Evolutionary conservation across 108 stramenopile species (phyloP), one percentile per base, ranked within the genome.

Genomic region (Nitzschia sp.): DNA sequence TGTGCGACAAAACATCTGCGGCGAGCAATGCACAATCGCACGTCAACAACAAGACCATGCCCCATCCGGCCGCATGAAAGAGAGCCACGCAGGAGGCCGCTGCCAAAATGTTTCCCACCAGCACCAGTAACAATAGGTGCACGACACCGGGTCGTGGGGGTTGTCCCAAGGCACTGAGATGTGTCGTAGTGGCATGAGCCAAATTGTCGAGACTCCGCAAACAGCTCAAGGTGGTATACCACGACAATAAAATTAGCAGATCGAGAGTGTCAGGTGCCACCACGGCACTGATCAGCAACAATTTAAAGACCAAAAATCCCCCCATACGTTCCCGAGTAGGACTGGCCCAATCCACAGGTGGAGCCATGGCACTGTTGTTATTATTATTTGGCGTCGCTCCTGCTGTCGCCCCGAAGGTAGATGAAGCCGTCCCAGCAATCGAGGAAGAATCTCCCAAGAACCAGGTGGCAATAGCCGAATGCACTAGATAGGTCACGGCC

Each of bases 231-330:
- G 77, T 26, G 23, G 88, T 80, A 65, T 82, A 92, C 91, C 91
- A 92, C n/a, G 73, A 57, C 23, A 87, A 50, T 23, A 92, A 63
- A 26, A 89, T 83, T 53, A 92, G 62, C 30, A 89, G 67, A 61
- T 92, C 88, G 26, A 86, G 56, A 1, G 80, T 83, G 47, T 87
- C 88, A 19, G 88, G 84, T 60, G 77, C 75, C 52, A 87, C 73
- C 23, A 89, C 88, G 2, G 87, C 80, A 0, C 84, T 79, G 8
- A 89, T 77, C 11, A 92, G 66, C 0, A 92, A 69, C n/a, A 92
- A 72, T 48, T 92, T 92, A 73, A 89, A 92, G 0, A 92, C 62
- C 36, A 89, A 57, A 62, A 80, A 89, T 8, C 88, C 88, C 11
- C 78, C 84, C 44, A 89, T 58, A 11, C 84, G 72, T 62, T 88